Evolutionary conservation across 768 basidiomycete genomes (phyloP), one percentile per base, ranked within the genome.

Genomic region (Pholiota microspora): DNA sequence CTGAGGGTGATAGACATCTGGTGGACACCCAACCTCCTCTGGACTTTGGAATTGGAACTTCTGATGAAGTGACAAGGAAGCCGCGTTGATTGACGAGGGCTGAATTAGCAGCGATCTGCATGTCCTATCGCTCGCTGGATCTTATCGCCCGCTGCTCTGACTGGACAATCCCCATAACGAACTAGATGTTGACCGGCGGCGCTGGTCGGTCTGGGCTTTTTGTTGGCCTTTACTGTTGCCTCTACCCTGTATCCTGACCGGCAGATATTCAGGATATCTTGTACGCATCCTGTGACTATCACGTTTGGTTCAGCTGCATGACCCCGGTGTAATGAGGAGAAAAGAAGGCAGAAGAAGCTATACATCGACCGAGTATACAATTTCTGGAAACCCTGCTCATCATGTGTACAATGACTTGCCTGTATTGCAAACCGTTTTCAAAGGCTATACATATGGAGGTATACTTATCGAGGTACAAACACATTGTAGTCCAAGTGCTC

Each of bases 81-180:
- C 52, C 59, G 34, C 42, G 40, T 51, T 65, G 61, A 64, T 65
- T 66, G 67, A 66, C 67, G 63, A 68, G 61, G 48, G 28, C 53
- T 59, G 57, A 65, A 65, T 59, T 63, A 63, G 31, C 44, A 58
- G 51, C 40, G 67, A 68, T 68, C 64, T 62, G 59, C 65, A 18
- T 16, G n/a, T 4, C 8, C 15, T 4, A 7, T 16, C 16, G 5
- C 40, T 23, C 21, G 16, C 15, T 7, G 21, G 18, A 42, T 24
- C 21, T 42, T 12, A 42, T 42, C 40, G 40, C 16, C 40, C 23
- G 10, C 40, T 23, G 7, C 16, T 16, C 8, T n/a, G 4, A 9
- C 40, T 23, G 18, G 7, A 42, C 10, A 10, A 16, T 16, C 18
- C 23, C 40, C 40, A 1, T n/a, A 42, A 16, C n/a, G 40, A 12